Percentiles rank a stretch among this genome's conserved stretches.
Evolutionary conservation across 2,329 filamentous ascomycete species (phyloP).

Genomic region (Sporothrix brasiliensis): DNA sequence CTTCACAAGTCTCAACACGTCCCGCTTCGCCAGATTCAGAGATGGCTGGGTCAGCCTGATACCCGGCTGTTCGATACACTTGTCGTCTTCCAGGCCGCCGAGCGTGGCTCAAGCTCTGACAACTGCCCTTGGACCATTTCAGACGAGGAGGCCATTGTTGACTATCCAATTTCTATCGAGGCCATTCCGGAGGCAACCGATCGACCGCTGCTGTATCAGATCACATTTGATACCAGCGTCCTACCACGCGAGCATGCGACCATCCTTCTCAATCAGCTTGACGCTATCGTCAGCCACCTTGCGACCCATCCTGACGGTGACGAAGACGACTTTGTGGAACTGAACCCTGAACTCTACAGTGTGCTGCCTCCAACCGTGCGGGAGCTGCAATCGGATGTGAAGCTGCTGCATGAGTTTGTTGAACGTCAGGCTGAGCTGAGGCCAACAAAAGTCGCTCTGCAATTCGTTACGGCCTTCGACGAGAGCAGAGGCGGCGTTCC

Average conservation of each 20-base stretch:
- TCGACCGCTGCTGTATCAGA: conserved; percentile 59
- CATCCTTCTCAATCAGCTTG: conserved; percentile 71
- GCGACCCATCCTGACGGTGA: conserved; percentile 52
- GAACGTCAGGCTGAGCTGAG: conserved; percentile 60
- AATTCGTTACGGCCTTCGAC: conserved; percentile 68
- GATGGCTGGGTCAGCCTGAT: conserved; percentile 65
- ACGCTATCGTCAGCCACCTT: conserved; percentile 64
- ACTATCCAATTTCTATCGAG: conserved; percentile 82
- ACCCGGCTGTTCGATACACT: conserved; percentile 79
- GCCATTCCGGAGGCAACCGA: conserved; percentile 56
- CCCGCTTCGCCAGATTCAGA: conserved; percentile 71
- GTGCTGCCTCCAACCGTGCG: conserved; percentile 63
- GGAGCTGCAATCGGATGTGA: conserved; percentile 59
- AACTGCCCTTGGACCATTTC: conserved; percentile 60
- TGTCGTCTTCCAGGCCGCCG: conserved; percentile 75
- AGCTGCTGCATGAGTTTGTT: conserved; percentile 76
- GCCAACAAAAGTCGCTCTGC: conserved; percentile 68
- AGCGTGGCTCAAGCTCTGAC: conserved; percentile 27
- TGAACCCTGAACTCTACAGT: conserved; percentile 57
- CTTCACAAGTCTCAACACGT: conserved; percentile 72
- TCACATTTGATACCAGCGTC: conserved; percentile 67
- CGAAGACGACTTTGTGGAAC: conserved; percentile 46
- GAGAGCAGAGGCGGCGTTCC: conserved; percentile 43
- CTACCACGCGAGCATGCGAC: conserved; percentile 69
- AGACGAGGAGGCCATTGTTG: conserved; percentile 69